phyloP scores from a whole-genome alignment of 768 basidiomycete species.

The Phlegmacium glaucopus region DNA sequence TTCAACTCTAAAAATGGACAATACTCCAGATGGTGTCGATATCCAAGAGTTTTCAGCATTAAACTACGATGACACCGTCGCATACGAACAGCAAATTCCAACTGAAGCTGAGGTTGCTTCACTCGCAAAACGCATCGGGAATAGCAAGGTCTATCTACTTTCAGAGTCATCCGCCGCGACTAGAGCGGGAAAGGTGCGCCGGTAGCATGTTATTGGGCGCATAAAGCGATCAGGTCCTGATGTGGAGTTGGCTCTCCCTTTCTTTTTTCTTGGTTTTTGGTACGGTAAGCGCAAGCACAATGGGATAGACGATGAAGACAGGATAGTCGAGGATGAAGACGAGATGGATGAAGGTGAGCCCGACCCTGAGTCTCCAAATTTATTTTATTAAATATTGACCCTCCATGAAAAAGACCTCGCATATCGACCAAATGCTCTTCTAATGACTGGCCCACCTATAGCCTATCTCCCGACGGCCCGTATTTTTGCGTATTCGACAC shows the following conservation, averaged over 20 bases:
- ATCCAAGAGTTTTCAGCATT: constrained; percentile 31
- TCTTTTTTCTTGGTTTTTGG: constrained; percentile 11
- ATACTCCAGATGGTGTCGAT: constrained; percentile 32
- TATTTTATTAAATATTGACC: neutral
- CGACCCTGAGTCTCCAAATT: neutral
- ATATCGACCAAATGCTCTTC: constrained; percentile 62
- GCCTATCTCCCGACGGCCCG: constrained; percentile 70
- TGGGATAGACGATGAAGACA: constrained; percentile 30
- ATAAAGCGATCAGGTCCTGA: constrained; percentile 42
- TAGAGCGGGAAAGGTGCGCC: constrained; percentile 72
- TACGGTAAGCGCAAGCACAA: constrained; percentile 44
- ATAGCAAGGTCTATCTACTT: constrained; percentile 72
- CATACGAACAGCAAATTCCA: constrained; percentile 57
- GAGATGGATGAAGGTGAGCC: constrained; percentile 33
- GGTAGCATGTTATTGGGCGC: constrained; percentile 27
- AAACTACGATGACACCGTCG: constrained; percentile 53
- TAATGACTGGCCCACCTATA: constrained; percentile 72
- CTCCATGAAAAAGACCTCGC: constrained; percentile 33
- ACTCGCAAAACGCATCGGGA: constrained; percentile 68
- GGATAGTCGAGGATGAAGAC: constrained; percentile 29
- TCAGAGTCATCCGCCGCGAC: constrained; percentile 59
- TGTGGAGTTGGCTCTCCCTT: constrained; percentile 29
- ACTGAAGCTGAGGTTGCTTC: constrained; percentile 31
- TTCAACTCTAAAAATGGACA: constrained; percentile 41
- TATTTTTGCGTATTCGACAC: constrained; percentile 78